Evolutionary conservation across 2,329 filamentous ascomycete genomes (phyloP).

Genomic region (Aspergillus fructus): DNA sequence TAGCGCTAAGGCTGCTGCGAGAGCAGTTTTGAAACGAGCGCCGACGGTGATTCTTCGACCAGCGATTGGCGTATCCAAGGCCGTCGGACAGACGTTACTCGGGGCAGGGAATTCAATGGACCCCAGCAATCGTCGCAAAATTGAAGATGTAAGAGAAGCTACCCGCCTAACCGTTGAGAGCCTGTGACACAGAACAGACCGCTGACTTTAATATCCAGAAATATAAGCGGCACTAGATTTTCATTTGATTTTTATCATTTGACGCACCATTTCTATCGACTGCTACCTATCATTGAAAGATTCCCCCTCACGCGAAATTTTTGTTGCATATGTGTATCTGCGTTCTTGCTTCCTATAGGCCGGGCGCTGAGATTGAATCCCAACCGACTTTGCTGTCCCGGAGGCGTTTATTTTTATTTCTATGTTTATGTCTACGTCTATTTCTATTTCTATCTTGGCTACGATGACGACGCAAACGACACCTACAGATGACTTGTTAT

Average conservation of each 20-base stretch:
- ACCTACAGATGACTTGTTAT: background rate
- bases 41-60: slow-evolving; percentile 93
- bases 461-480: slow-evolving; percentile 6
- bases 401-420: background rate
- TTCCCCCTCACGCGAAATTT: slow-evolving; percentile 7
- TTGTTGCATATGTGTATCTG: slow-evolving; percentile 2
- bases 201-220: slow-evolving; percentile 32
- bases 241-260: background rate
- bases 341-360: background rate
- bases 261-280: background rate
- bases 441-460: background rate
- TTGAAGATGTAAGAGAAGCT: slow-evolving; percentile 77
- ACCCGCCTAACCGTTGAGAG: background rate
- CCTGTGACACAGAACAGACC: background rate
- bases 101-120: slow-evolving; percentile 92
- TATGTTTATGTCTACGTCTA: no score
- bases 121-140: slow-evolving; percentile 72
- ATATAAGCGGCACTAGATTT: slow-evolving; percentile 42
- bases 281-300: slow-evolving; percentile 7
- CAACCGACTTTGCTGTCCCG: background rate
- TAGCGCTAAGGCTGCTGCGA: slow-evolving; percentile 76
- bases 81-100: slow-evolving; percentile 82
- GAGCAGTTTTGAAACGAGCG: slow-evolving; percentile 73
- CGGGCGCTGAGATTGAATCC: background rate
- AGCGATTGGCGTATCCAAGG: slow-evolving; percentile 85